These are phyloP conservation scores for Solidago caesia DNA, from an alignment of 129 eudicot genomes.

Conservation along the genomic window DNA sequence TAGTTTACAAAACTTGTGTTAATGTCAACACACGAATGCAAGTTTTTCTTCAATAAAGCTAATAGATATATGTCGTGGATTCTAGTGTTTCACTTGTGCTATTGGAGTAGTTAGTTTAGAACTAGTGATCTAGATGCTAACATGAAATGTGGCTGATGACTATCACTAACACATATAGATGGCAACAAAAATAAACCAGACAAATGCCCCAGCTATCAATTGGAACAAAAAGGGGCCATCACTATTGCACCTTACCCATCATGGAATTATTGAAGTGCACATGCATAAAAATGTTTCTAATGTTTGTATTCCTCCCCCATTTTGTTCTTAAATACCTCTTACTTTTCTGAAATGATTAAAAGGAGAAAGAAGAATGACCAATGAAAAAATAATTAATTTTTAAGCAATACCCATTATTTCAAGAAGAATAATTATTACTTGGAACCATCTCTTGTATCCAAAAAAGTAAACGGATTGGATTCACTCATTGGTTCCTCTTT, in stretches of 20 bases:
- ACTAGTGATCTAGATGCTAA: slow-evolving; percentile 28
- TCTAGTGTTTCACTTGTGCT: slow-evolving; percentile 34
- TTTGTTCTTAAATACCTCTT: slow-evolving; percentile 40
- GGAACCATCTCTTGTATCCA: slow-evolving; percentile 37
- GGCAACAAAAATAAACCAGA: slow-evolving; percentile 48
- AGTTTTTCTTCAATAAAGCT: background rate
- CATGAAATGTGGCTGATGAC: slow-evolving; percentile 31
- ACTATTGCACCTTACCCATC: slow-evolving; percentile 50
- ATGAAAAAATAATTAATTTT: slow-evolving; percentile 37
- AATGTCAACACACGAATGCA: background rate
- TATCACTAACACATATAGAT: slow-evolving; percentile 28
- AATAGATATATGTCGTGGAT: slow-evolving; percentile 15
- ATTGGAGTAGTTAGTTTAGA: slow-evolving; percentile 26
- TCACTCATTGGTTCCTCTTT: slow-evolving; percentile 31
- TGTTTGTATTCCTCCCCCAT: slow-evolving; percentile 41
- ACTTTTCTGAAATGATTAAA: slow-evolving; percentile 42
- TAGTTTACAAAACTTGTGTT: background rate
- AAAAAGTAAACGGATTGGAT: slow-evolving; percentile 37
- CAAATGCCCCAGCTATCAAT: slow-evolving; percentile 51
- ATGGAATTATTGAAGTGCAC: slow-evolving; percentile 56
- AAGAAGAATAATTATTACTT: slow-evolving; percentile 33
- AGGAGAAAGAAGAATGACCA: slow-evolving; percentile 38
- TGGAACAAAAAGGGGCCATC: slow-evolving; percentile 60
- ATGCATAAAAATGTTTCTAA: slow-evolving; percentile 41
- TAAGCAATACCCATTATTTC: slow-evolving; percentile 38